phyloP scores from a whole-genome alignment of 1,284 basidiomycete species.

The Ganoderma resinaceum region DNA sequence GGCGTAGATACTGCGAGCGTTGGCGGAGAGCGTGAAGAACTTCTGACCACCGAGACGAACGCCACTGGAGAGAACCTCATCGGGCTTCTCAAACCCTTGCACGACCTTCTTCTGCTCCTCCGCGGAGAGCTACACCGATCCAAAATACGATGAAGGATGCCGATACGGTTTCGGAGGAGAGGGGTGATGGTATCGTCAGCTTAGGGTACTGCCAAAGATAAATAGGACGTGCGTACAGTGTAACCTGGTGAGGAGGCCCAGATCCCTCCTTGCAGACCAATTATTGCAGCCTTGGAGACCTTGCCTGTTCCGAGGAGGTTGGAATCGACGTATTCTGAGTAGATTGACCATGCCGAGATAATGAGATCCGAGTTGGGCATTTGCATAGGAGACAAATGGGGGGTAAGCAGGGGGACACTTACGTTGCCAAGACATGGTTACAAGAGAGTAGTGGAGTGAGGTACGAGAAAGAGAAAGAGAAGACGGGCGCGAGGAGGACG shows the following conservation, averaged over 20 bases:
- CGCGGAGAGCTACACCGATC: slow-evolving; percentile 62
- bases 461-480: slow-evolving; percentile 9
- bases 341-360: slow-evolving; percentile 1
- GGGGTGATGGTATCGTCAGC: not conserved
- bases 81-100: slow-evolving; percentile 58
- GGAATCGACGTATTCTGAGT: slow-evolving; percentile 84
- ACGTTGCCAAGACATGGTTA: slow-evolving; percentile 49
- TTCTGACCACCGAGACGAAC: slow-evolving; percentile 79
- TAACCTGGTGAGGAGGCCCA: slow-evolving; percentile 87
- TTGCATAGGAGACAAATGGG: no score
- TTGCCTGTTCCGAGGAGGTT: slow-evolving; percentile 85
- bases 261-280: slow-evolving; percentile 86
- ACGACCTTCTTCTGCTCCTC: slow-evolving; percentile 81
- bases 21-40: slow-evolving; percentile 79
- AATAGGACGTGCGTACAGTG: slow-evolving; percentile 56
- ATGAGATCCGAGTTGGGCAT: slow-evolving; percentile 4
- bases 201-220: not conserved
- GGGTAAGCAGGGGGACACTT: slow-evolving; percentile 8
- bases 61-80: slow-evolving; percentile 61
- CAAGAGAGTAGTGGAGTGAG: slow-evolving; percentile 9
- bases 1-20: slow-evolving; percentile 72
- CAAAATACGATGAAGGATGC: not conserved
- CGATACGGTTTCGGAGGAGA: not conserved
- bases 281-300: slow-evolving; percentile 82
- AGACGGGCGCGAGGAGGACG: slow-evolving; percentile 5